Base-by-base conservation (phyloP, 495 filamentous ascomycete species). In the Penicillium angulare region DNA sequence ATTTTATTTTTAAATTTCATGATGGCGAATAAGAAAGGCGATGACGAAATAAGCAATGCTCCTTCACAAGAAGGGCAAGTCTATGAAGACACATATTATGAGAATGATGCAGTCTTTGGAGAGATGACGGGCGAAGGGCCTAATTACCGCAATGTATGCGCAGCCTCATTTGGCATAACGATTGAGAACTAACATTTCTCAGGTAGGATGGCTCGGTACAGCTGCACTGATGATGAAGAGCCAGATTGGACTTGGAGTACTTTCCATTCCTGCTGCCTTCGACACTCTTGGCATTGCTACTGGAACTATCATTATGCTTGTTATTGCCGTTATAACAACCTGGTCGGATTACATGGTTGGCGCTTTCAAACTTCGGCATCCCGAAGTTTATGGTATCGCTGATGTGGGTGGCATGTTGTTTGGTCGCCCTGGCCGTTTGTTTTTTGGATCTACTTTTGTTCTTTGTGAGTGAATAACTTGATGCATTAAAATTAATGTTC, bases 301-400 rank as follows among this genome's bases (percentile, higher is more conserved):
- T 3, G 71, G 71, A 0, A 47, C 75, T 1, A 71, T 88, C 29
- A 66, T 79, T 31, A 72, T 84, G 8, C 52, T 81, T 23, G 54
- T 61, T 17, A 50, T 87, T 22, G 86, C 86, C 4, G 51, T 80
- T 7, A 63, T 87, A 12, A 82, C 86, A 23, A 84, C 83, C 31
- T 92, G 89, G 72, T 86, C 85, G n/a, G 82, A 82, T 62, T 87
- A 84, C 49, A 76, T 89, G 42, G 73, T 91, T 45, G 86, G 84
- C 26, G 79, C 85, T 56, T 83, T 91, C 55, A 89, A 88, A 63
- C 38, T 85, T 3, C 72, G 72, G 40, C 83, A 83, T 62, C 87
- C 84, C 3, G 66, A 82, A 15, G 79, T 90, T 10, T 71, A 82
- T 47, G 75, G 81, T 53, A 85, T 89, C 46, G 82, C 83, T 31